phyloP scores from a whole-genome alignment of 2,329 filamentous ascomycete species.

The Trichoderma hamatum region DNA sequence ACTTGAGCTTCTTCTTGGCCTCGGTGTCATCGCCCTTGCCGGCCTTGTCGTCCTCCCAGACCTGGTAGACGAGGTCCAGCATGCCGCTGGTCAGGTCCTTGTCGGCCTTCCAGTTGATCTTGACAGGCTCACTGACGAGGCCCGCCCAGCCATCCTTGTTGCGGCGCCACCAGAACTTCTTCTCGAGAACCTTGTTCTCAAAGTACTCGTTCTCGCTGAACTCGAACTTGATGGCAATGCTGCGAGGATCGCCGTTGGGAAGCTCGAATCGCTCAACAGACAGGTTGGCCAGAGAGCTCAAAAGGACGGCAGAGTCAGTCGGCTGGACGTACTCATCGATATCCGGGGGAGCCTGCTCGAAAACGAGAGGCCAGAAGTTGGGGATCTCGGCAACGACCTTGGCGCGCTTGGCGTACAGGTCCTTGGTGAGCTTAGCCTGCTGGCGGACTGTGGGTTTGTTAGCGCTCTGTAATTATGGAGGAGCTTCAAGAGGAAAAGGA shows the following conservation, averaged over 20 bases:
- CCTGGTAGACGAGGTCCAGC: constrained; percentile 70
- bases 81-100: constrained; percentile 84
- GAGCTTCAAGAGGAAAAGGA: not conserved
- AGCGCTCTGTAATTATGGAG: not conserved
- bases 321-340: constrained; percentile 88
- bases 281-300: constrained; percentile 67
- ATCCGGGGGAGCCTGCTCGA: constrained; percentile 83
- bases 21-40: constrained; percentile 49
- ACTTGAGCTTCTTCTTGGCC: constrained; percentile 54
- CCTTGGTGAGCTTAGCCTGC: constrained; percentile 67
- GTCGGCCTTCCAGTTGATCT: constrained; percentile 79
- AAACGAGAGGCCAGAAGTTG: constrained; percentile 93
- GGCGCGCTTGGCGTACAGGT: constrained; percentile 77
- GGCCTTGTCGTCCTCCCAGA: constrained; percentile 63
- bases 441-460: constrained; percentile 62
- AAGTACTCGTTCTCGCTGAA: constrained; percentile 85
- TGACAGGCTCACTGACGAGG: constrained; percentile 84
- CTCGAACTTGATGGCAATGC: constrained; percentile 74
- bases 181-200: constrained; percentile 75
- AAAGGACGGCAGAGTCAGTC: constrained; percentile 73
- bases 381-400: constrained; percentile 71
- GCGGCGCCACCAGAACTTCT: constrained; percentile 87
- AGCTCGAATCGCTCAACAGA: constrained; percentile 82
- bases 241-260: constrained; percentile 75
- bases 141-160: constrained; percentile 70